These are phyloP conservation scores for Sinapis alba DNA, from an alignment of 441 rosid genomes.

Conservation along the genomic window DNA sequence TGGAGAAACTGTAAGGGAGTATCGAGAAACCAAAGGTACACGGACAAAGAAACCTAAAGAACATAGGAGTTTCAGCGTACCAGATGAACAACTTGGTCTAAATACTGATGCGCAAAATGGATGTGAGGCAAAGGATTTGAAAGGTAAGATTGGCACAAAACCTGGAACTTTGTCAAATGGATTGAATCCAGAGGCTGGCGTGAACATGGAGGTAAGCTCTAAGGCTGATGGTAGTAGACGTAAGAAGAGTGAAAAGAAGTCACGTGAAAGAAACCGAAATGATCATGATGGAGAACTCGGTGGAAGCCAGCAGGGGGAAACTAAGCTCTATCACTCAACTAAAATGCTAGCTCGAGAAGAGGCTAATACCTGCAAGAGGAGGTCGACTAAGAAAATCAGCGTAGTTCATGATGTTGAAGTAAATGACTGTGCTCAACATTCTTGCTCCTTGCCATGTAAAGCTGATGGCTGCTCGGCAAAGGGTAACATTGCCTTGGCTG, in stretches of 20 bases:
- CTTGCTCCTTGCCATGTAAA: constrained; percentile 52
- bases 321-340: constrained; percentile 39
- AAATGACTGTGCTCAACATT: constrained; percentile 44
- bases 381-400: constrained; percentile 40
- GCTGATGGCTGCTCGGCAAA: constrained; percentile 40
- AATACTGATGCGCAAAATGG: constrained; percentile 37
- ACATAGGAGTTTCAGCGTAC: constrained; percentile 33
- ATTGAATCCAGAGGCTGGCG: constrained; percentile 39
- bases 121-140: constrained; percentile 41
- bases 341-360: constrained; percentile 34
- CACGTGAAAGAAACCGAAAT: constrained; percentile 36
- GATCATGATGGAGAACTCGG: constrained; percentile 35
- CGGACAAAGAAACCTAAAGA: constrained; percentile 30
- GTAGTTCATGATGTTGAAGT: constrained; percentile 38
- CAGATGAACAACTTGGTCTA: constrained; percentile 40
- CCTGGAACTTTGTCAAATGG: constrained; percentile 36
- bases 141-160: constrained; percentile 30
- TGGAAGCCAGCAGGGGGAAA: constrained; percentile 38
- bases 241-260: constrained; percentile 42
- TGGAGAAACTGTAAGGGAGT: constrained; percentile 41
- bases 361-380: constrained; percentile 47
- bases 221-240: constrained; percentile 42
- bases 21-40: constrained; percentile 37
- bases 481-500: constrained; percentile 36
- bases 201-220: constrained; percentile 34